Evolutionary conservation across 2,329 filamentous ascomycete species (phyloP).

Genomic region (Scedosporium apiospermum): DNA sequence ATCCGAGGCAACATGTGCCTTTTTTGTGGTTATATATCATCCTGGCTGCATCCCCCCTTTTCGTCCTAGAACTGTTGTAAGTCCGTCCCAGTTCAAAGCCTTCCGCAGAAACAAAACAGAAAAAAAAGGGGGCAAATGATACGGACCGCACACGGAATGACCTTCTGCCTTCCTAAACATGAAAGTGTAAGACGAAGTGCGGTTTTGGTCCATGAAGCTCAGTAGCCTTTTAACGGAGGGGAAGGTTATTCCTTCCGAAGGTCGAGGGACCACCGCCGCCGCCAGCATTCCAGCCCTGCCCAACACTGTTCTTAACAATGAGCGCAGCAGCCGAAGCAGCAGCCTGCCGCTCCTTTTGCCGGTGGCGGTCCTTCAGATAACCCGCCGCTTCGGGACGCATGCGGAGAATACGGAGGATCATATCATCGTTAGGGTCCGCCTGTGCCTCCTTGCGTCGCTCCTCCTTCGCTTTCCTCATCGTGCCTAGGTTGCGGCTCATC

Average conservation of each 20-base stretch:
- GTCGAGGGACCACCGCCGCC: conserved; percentile 24
- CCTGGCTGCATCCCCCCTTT: not conserved
- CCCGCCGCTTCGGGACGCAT: conserved; percentile 86
- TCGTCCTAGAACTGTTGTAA: not conserved
- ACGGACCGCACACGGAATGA: not conserved
- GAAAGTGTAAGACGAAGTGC: too few relatives aligned
- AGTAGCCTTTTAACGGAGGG: conserved; percentile 28
- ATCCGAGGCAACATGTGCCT: not conserved
- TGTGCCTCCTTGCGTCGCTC: conserved; percentile 93
- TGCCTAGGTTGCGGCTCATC: conserved; percentile 87
- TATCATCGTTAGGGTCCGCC: conserved; percentile 93
- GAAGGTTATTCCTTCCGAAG: conserved; percentile 36
- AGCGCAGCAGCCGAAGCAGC: conserved; percentile 84
- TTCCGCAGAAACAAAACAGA: not conserved
- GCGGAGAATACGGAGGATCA: conserved; percentile 88
- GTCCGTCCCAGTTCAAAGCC: not conserved
- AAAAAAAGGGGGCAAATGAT: not conserved
- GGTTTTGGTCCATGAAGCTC: too few relatives aligned
- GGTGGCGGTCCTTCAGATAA: conserved; percentile 82
- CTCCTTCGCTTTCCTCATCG: conserved; percentile 92
- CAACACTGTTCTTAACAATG: conserved; percentile 87
- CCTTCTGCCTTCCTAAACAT: not conserved
- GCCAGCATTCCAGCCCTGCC: conserved; percentile 42
- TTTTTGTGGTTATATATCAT: not conserved
- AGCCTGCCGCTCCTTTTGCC: conserved; percentile 88